These are phyloP conservation scores for Aspergillus phoenicis DNA, from an alignment of 2,329 filamentous ascomycete species.

Conservation along the genomic window DNA sequence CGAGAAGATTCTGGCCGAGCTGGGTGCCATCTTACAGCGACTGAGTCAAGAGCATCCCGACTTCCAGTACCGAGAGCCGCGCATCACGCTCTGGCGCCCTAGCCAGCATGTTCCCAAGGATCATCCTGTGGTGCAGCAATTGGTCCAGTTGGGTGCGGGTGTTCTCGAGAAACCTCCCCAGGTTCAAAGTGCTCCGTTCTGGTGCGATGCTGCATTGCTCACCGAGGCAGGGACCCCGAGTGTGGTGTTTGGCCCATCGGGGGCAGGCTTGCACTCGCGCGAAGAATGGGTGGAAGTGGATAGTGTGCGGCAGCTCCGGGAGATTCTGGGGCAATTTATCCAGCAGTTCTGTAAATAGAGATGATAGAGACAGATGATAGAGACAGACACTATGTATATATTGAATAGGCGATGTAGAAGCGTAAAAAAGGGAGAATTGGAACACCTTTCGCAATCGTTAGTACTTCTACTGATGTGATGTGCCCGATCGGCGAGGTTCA, in stretches of 20 bases:
- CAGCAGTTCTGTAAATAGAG: conserved; percentile 23
- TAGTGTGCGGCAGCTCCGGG: conserved; percentile 43
- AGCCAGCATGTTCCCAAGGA: conserved; percentile 44
- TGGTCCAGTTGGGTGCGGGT: conserved; percentile 30
- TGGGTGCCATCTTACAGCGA: conserved; percentile 40
- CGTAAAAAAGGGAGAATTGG: neutral
- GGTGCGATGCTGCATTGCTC: conserved; percentile 57
- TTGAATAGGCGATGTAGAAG: no score
- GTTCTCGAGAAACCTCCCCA: conserved; percentile 30
- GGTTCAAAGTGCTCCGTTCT: conserved; percentile 43
- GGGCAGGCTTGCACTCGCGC: conserved; percentile 54
- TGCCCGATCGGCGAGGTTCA: no score
- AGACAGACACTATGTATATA: no score
- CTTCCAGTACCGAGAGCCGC: conserved; percentile 46
- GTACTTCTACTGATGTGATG: no score
- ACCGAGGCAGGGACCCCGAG: conserved; percentile 49
- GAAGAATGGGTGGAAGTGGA: conserved; percentile 55
- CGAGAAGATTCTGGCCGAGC: conserved; percentile 40
- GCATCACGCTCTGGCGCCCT: conserved; percentile 47
- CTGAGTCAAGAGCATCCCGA: conserved; percentile 36
- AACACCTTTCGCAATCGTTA: no score
- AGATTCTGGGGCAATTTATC: conserved; percentile 23
- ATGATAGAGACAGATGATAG: neutral
- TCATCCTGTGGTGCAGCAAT: conserved; percentile 46
- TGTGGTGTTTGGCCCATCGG: conserved; percentile 52